Evolutionary conservation across 2,329 filamentous ascomycete species (phyloP).

Genomic region (Chrysoporthe puriensis): DNA sequence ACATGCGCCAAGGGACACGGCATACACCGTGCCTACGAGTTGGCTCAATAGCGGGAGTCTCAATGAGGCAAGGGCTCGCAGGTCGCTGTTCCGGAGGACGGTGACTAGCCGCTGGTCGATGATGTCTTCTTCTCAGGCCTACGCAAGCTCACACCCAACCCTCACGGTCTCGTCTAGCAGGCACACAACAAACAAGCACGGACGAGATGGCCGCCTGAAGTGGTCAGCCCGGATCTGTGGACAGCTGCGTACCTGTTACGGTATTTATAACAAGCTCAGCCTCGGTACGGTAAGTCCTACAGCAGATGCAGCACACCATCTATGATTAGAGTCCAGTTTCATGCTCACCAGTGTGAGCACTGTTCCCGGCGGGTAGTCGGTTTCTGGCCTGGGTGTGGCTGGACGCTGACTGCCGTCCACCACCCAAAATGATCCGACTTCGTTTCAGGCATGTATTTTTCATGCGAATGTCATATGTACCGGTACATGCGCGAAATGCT

Average conservation of each 20-base stretch:
- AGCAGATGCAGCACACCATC: neutral
- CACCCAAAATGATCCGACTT: neutral
- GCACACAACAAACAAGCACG: slow-evolving; percentile 1
- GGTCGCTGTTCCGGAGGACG: neutral
- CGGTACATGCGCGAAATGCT: slow-evolving; percentile 18
- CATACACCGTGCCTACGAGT: neutral
- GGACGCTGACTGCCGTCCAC: neutral
- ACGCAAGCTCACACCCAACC: neutral
- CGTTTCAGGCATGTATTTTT: slow-evolving; percentile 17
- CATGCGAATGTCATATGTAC: slow-evolving; percentile 18
- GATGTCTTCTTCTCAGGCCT: neutral
- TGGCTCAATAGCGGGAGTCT: neutral
- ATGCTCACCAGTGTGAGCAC: neutral
- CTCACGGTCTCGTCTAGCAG: neutral
- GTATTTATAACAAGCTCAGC: slow-evolving; percentile 4
- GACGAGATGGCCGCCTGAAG: neutral
- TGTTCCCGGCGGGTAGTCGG: neutral
- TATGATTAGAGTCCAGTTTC: neutral
- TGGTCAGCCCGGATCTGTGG: neutral
- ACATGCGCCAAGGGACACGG: slow-evolving; percentile 6
- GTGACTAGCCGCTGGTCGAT: neutral
- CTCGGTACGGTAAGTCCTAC: neutral
- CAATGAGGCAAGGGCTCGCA: slow-evolving; percentile 5
- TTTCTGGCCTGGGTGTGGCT: slow-evolving; percentile 2
- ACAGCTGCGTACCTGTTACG: neutral